Base-by-base conservation (phyloP, 2,329 filamentous ascomycete species). In the Corinectria fuckeliana region DNA sequence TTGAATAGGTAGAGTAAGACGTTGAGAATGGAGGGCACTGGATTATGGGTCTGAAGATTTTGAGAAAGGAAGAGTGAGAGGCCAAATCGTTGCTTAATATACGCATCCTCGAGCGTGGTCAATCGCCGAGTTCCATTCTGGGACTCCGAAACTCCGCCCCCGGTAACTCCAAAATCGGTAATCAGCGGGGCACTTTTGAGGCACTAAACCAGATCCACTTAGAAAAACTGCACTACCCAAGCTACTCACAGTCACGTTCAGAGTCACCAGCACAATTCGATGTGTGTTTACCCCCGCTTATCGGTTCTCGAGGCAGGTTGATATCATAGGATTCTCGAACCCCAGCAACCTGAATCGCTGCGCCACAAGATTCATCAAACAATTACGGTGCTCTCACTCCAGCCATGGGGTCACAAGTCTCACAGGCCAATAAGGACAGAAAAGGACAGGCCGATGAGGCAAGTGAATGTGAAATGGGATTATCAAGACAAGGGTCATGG, bases 81-180 rank as follows among this genome's bases (percentile, higher is more conserved):
- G 4, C 25, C 14, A 10, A 14, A 23, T 20, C 20, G 7, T 13
- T 14, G 21, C 14, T 14, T 49, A 30, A 42, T 56, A 42, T 56
- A 38, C 26, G 14, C 3, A 16, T 16, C 9, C 11, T 4, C 32
- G 10, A n/a, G 6, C 32, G 10, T 18, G 25, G 18, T 28, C 10
- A 25, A 39, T 13, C 42, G 4, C 42, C 32, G 26, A 14, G 4
- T 49, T 41, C 52, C 44, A 11, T 42, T 34, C 28, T 13, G 26
- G 44, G 36, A 34, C 52, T 49, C 44, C 52, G 45, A 56, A 56
- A 42, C 52, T 49, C 52, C 52, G 52, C 21, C 47, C 16, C 47
- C 32, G 23, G 18, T 20, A 28, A 28, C 23, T 18, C 42, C 44
- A 21, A n/a, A 32, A 41, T 23, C 20, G 36, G 51, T 25, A 42